These are phyloP conservation scores for Penicillium waksmanii DNA, from an alignment of 495 filamentous ascomycete genomes.

Conservation along the genomic window DNA sequence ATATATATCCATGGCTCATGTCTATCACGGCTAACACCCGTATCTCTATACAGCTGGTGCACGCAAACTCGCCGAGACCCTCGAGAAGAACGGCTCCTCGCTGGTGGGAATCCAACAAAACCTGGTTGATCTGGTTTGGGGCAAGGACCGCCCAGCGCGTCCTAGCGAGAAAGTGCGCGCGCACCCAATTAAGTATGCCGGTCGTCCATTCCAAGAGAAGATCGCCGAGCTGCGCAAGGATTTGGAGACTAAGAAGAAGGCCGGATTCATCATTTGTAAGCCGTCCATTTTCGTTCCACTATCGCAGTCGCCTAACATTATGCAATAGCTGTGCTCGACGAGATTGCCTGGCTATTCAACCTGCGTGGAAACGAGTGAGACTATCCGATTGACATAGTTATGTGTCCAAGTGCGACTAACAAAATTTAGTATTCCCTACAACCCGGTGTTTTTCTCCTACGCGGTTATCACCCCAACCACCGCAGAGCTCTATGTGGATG, in stretches of 20 bases:
- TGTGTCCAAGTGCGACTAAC: conserved; percentile 10
- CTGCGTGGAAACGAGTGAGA: conserved; percentile 86
- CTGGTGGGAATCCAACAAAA: conserved; percentile 76
- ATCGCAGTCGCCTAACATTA: conserved; percentile 23
- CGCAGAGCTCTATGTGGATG: conserved; percentile 84
- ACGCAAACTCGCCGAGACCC: conserved; percentile 81
- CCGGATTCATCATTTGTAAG: conserved; percentile 84
- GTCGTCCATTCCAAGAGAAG: conserved; percentile 83
- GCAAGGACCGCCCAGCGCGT: conserved; percentile 66
- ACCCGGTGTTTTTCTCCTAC: conserved; percentile 99
- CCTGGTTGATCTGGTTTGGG: conserved; percentile 89
- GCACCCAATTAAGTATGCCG: conserved; percentile 72
- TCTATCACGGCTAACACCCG: conserved; percentile 18
- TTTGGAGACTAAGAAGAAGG: conserved; percentile 85
- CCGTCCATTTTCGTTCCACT: neutral
- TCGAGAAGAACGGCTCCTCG: conserved; percentile 80
- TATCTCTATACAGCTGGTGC: conserved; percentile 60
- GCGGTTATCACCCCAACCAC: conserved; percentile 81
- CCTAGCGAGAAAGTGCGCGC: conserved; percentile 77
- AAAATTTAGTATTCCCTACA: conserved; percentile 81
- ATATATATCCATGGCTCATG: neutral
- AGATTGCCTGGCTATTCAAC: conserved; percentile 98
- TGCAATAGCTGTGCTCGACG: conserved; percentile 78
- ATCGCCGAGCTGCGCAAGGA: conserved; percentile 87
- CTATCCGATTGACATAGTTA: neutral